phyloP scores from a whole-genome alignment of 768 basidiomycete species.

The Suillus decipiens region DNA sequence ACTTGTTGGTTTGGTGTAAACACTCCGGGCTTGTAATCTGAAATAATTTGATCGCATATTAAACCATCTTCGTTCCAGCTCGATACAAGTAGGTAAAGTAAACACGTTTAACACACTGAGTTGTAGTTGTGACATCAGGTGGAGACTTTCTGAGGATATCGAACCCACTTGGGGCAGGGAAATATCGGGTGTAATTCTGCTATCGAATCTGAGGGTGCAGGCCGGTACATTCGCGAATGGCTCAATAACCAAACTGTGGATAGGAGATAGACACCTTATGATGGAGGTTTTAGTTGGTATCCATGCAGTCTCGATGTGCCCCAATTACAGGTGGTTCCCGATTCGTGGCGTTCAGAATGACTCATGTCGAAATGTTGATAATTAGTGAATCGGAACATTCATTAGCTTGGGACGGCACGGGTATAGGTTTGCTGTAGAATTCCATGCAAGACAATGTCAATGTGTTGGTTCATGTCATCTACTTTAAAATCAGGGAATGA shows the following conservation, averaged over 20 bases:
- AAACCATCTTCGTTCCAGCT: too few species aligned
- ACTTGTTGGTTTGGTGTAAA: too few species aligned
- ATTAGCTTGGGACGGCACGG: neutral
- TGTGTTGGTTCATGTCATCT: neutral
- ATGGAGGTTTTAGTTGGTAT: too few species aligned
- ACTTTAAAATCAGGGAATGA: neutral
- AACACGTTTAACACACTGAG: neutral
- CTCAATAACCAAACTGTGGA: too few species aligned
- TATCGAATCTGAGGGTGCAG: neutral
- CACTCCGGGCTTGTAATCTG: too few species aligned
- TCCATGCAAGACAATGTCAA: neutral
- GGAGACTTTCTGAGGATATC: neutral
- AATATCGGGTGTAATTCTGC: neutral
- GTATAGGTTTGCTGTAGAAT: too few species aligned
- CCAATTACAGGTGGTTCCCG: neutral
- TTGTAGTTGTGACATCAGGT: neutral
- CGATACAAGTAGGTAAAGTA: too few species aligned
- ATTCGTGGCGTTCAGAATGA: neutral
- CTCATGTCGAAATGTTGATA: neutral
- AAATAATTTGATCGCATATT: too few species aligned
- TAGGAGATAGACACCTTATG: too few species aligned
- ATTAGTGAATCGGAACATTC: neutral
- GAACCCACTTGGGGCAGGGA: neutral
- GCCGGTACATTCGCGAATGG: too few species aligned
- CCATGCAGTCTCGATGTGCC: neutral